Percentiles rank a stretch among this genome's conserved stretches.
These are phyloP conservation scores for Aechmea fasciata DNA, from an alignment of 176 grass and related monocot species.

Conservation along the genomic window DNA sequence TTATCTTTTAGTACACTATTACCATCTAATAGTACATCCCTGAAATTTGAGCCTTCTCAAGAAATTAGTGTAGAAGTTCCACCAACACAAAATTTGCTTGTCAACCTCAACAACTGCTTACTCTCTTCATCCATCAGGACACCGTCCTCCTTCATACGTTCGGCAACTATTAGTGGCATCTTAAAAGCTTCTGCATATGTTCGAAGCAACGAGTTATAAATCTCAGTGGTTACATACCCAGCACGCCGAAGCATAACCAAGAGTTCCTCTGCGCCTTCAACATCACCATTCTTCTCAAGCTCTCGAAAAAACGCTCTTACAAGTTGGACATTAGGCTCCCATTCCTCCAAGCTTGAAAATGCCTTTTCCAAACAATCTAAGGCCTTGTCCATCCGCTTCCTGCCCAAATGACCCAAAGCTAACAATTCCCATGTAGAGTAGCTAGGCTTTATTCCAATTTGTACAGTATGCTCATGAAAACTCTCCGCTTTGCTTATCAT, in stretches of 20 bases:
- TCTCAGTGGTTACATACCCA: constrained; percentile 55
- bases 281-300: constrained; percentile 39
- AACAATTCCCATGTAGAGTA: constrained; percentile 75
- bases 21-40: too few relatives aligned
- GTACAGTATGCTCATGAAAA: constrained; percentile 29
- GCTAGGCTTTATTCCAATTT: constrained; percentile 46
- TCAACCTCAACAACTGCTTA: constrained; percentile 37
- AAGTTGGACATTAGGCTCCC: constrained; percentile 53
- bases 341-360: constrained; percentile 57
- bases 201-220: constrained; percentile 54
- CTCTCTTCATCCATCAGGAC: constrained; percentile 52
- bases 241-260: constrained; percentile 43
- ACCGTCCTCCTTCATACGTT: constrained; percentile 65
- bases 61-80: constrained; percentile 45
- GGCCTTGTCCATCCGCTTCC: constrained; percentile 34
- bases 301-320: constrained; percentile 23
- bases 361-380: constrained; percentile 54
- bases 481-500: constrained; percentile 38
- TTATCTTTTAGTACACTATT: too few relatives aligned
- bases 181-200: constrained; percentile 49
- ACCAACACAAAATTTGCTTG: constrained; percentile 40
- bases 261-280: constrained; percentile 57
- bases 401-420: constrained; percentile 43
- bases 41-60: constrained; percentile 10
- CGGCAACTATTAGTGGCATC: constrained; percentile 69